These are phyloP conservation scores for Salix exigua DNA, from an alignment of 345 rosid species.

Conservation along the genomic window DNA sequence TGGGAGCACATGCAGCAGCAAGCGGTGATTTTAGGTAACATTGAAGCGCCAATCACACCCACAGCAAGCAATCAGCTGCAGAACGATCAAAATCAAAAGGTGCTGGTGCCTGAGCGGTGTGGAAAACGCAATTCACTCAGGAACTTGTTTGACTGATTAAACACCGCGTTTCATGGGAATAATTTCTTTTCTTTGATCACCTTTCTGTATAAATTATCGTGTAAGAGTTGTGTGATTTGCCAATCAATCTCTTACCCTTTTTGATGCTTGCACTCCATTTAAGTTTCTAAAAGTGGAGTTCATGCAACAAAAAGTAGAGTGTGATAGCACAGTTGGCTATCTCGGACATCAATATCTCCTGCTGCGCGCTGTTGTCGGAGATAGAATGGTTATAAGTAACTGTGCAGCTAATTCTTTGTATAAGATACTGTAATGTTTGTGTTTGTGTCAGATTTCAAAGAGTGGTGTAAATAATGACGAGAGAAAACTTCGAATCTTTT, in stretches of 20 bases:
- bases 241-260: slow-evolving; percentile 2
- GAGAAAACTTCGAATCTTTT: no score
- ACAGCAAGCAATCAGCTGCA: neutral
- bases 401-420: no score
- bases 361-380: neutral
- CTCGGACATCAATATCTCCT: neutral
- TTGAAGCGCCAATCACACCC: slow-evolving; percentile 15
- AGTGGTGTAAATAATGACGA: no score
- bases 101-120: slow-evolving; percentile 39
- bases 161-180: neutral
- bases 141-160: slow-evolving; percentile 56
- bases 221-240: neutral
- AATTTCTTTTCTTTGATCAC: neutral
- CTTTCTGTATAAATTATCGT: neutral
- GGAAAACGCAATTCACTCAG: slow-evolving; percentile 67
- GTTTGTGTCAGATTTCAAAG: no score
- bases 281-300: neutral
- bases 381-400: no score
- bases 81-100: slow-evolving; percentile 2
- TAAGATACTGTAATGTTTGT: no score
- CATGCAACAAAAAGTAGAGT: slow-evolving; percentile 23
- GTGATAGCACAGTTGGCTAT: neutral
- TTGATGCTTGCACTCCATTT: slow-evolving; percentile 18
- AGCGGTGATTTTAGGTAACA: slow-evolving; percentile 29
- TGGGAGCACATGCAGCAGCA: slow-evolving; percentile 71